Percentiles rank a stretch among this genome's conserved stretches.
Conservation (phyloP, 176 grass and related monocot genomes). For the Aegilops sharonensis region DNA sequence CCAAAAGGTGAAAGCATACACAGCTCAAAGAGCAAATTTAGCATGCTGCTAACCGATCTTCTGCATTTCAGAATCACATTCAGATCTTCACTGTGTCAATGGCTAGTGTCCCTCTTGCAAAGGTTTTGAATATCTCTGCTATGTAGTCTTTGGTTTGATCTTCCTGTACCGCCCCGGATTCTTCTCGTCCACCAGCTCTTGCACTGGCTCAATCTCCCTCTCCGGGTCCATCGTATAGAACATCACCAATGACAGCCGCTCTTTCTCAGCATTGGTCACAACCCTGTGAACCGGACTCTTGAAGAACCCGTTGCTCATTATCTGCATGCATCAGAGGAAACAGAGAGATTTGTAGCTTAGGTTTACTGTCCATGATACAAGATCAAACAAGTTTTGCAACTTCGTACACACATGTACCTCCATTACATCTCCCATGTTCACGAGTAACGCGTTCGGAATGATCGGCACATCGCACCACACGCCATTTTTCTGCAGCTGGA, state of each 20-base stretch:
- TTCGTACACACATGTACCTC: slow-evolving; percentile 38
- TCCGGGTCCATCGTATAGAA: slow-evolving; percentile 1
- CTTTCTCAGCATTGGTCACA: slow-evolving; percentile 31
- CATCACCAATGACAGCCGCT: slow-evolving; percentile 3
- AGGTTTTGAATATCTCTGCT: neutral
- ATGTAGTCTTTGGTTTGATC: slow-evolving; percentile 13
- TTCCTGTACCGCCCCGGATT: neutral
- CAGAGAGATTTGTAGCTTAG: neutral
- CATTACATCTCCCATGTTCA: slow-evolving; percentile 47
- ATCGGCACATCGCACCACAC: slow-evolving; percentile 36
- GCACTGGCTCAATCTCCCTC: slow-evolving; percentile 2
- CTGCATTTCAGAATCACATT: neutral
- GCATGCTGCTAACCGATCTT: neutral
- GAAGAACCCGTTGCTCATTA: slow-evolving; percentile 46
- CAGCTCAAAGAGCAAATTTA: neutral
- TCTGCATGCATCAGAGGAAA: slow-evolving; percentile 19
- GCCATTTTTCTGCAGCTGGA: slow-evolving; percentile 38
- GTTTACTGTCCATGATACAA: neutral
- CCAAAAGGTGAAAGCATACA: no score
- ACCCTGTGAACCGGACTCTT: slow-evolving; percentile 57
- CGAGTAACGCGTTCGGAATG: slow-evolving; percentile 32
- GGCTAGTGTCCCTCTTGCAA: neutral
- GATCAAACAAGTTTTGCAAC: neutral
- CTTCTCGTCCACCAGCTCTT: neutral
- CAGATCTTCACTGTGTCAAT: neutral